Evolutionary conservation across 768 basidiomycete genomes (phyloP).

Genomic region (Chlorophyllum brunneum): DNA sequence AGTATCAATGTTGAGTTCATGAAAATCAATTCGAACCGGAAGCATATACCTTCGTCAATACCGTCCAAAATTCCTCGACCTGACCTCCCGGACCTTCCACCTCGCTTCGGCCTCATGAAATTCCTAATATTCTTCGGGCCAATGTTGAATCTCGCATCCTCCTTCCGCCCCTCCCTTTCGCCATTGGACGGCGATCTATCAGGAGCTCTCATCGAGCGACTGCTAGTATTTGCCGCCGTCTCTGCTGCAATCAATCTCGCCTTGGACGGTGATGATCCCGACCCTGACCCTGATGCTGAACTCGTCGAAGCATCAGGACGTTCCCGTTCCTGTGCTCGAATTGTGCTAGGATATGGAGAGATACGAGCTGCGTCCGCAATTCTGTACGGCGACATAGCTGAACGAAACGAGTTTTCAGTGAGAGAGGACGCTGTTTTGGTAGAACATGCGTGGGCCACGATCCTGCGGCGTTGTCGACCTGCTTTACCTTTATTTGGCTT

Average conservation of each 20-base stretch:
- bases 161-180: constrained; percentile 25
- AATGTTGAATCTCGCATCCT: constrained; percentile 46
- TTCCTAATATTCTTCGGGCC: constrained; percentile 31
- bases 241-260: constrained; percentile 10
- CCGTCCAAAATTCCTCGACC: constrained; percentile 25
- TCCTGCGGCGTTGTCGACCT: constrained; percentile 29
- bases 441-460: constrained; percentile 38
- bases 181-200: constrained; percentile 17
- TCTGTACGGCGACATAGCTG: constrained; percentile 38
- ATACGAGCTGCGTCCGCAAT: constrained; percentile 47
- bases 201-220: not conserved
- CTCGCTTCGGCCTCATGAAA: constrained; percentile 23
- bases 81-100: constrained; percentile 21
- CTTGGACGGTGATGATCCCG: constrained; percentile 8
- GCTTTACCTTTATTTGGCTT: constrained; percentile 33
- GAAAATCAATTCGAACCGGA: not conserved
- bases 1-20: constrained; percentile 9
- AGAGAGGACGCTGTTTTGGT: constrained; percentile 26
- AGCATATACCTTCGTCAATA: constrained; percentile 20
- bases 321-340: constrained; percentile 37
- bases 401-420: constrained; percentile 29
- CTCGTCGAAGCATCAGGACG: constrained; percentile 28
- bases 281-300: not conserved
- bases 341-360: constrained; percentile 56
- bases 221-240: not conserved